A percentile compares a stretch with the other conserved stretches of the same genome.
phyloP scores from a whole-genome alignment of 192 early-diverging fungal genomes.

The Coemansia sp. region DNA sequence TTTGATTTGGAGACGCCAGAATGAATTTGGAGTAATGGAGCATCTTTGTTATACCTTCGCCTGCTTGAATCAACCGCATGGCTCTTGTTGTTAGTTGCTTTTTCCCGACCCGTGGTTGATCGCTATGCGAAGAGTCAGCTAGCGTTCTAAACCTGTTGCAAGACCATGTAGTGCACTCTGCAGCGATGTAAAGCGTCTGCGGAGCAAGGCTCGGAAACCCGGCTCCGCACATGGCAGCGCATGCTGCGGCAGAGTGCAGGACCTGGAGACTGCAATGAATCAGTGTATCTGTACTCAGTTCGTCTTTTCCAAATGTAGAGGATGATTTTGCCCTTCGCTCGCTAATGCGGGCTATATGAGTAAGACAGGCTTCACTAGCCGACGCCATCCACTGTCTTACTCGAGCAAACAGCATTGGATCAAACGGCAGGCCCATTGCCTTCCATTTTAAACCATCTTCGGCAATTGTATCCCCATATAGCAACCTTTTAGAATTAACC shows the following conservation, averaged over 20 bases:
- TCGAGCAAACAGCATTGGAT: constrained; percentile 18
- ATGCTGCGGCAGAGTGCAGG: constrained; percentile 20
- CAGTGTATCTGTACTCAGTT: constrained; percentile 19
- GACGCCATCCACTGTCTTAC: constrained; percentile 31
- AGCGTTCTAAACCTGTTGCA: constrained; percentile 14
- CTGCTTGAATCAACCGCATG: constrained; percentile 28
- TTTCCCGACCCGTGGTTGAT: neutral
- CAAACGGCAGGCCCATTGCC: constrained; percentile 39
- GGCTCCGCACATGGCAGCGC: constrained; percentile 26
- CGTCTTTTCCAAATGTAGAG: constrained; percentile 28
- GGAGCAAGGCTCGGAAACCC: constrained; percentile 19
- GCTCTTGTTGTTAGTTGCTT: constrained; percentile 36
- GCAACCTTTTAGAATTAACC: constrained; percentile 10
- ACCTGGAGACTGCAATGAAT: constrained; percentile 26
- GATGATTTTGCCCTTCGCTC: constrained; percentile 38
- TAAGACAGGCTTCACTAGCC: constrained; percentile 24
- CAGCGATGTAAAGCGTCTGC: constrained; percentile 30
- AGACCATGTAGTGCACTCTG: constrained; percentile 30
- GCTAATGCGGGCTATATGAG: constrained; percentile 19
- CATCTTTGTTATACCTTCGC: constrained; percentile 33
- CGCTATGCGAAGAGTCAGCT: neutral
- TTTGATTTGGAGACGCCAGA: constrained; percentile 1
- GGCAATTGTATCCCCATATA: constrained; percentile 29
- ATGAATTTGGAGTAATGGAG: constrained; percentile 18
- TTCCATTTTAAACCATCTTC: constrained; percentile 42